Evolutionary conservation across 2,329 filamentous ascomycete species (phyloP).

Genomic region (Epicoccum sorghinum): DNA sequence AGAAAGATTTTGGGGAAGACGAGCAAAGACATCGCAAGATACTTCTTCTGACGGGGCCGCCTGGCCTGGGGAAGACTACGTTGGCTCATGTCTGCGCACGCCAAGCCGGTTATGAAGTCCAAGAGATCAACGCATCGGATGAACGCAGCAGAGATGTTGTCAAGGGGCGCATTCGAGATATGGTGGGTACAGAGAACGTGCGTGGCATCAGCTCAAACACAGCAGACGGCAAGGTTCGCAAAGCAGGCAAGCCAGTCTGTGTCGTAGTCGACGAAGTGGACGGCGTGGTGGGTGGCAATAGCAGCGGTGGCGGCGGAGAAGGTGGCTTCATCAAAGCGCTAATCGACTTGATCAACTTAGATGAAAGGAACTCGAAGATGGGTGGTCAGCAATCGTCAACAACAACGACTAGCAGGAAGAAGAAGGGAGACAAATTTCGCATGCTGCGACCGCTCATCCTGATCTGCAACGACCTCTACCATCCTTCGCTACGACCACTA

Average conservation of each 20-base stretch:
- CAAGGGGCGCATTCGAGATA: conserved; percentile 87
- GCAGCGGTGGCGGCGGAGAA: conserved; percentile 71
- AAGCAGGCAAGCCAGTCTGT: conserved; percentile 84
- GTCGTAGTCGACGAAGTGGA: conserved; percentile 97
- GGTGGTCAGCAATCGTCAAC: conserved; percentile 43
- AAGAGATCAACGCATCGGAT: conserved; percentile 98
- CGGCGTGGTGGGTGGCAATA: conserved; percentile 80
- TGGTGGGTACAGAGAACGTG: conserved; percentile 92
- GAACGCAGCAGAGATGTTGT: conserved; percentile 90
- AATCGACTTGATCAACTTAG: conserved; percentile 84
- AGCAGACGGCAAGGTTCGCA: conserved; percentile 64
- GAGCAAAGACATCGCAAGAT: conserved; percentile 87
- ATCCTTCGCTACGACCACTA: conserved; percentile 82
- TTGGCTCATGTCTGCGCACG: conserved; percentile 93
- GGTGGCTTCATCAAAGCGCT: conserved; percentile 95
- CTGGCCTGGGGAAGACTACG: conserved; percentile 94
- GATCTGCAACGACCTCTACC: conserved; percentile 97
- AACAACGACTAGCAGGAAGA: conserved; percentile 53
- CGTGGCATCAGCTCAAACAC: conserved; percentile 68
- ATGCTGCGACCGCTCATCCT: conserved; percentile 87
- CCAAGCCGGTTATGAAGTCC: conserved; percentile 93
- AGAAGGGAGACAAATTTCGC: conserved; percentile 84
- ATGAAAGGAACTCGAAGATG: conserved; percentile 75
- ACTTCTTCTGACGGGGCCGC: conserved; percentile 85
- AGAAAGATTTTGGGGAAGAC: conserved; percentile 61